Evolutionary conservation across 495 filamentous ascomycete genomes (phyloP).

Genomic region (Tuber umbilicatum): DNA sequence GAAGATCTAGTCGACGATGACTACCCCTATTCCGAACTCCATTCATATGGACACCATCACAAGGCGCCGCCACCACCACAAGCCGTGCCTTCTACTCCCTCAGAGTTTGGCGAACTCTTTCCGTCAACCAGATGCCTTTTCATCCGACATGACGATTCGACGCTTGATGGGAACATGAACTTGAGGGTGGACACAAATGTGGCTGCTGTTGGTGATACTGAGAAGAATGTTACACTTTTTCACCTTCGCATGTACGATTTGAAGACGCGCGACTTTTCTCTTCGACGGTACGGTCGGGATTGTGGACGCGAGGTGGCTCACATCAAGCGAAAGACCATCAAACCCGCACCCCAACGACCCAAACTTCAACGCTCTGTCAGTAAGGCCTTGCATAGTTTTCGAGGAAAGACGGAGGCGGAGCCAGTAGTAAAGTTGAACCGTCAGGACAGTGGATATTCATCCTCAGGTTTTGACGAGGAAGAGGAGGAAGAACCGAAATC

Average conservation of each 20-base stretch:
- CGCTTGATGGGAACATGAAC: slow-evolving; percentile 95
- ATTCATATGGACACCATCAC: slow-evolving; percentile 44
- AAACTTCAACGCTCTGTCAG: slow-evolving; percentile 65
- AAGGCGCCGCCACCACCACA: slow-evolving; percentile 46
- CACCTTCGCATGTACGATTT: slow-evolving; percentile 95
- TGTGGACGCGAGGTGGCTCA: slow-evolving; percentile 92
- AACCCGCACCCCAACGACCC: slow-evolving; percentile 47
- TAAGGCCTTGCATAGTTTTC: slow-evolving; percentile 64
- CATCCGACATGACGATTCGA: slow-evolving; percentile 87
- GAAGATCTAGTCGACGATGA: slow-evolving; percentile 56
- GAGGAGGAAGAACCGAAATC: slow-evolving; percentile 39
- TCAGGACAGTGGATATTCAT: slow-evolving; percentile 58
- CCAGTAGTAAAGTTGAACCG: slow-evolving; percentile 43
- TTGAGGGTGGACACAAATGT: slow-evolving; percentile 79
- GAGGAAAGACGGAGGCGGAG: slow-evolving; percentile 52
- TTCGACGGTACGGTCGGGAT: slow-evolving; percentile 84
- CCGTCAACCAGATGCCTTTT: slow-evolving; percentile 71
- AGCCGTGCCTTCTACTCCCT: slow-evolving; percentile 61
- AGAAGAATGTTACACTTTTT: slow-evolving; percentile 74
- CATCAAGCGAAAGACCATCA: slow-evolving; percentile 59
- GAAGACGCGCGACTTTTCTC: slow-evolving; percentile 75
- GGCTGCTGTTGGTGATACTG: slow-evolving; percentile 42
- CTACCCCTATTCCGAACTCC: slow-evolving; percentile 47
- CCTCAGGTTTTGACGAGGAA: slow-evolving; percentile 45
- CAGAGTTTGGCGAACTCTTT: slow-evolving; percentile 80